Evolutionary conservation across 768 basidiomycete genomes (phyloP), one percentile per base, ranked within the genome.

Genomic region (Phylloporus sp.): DNA sequence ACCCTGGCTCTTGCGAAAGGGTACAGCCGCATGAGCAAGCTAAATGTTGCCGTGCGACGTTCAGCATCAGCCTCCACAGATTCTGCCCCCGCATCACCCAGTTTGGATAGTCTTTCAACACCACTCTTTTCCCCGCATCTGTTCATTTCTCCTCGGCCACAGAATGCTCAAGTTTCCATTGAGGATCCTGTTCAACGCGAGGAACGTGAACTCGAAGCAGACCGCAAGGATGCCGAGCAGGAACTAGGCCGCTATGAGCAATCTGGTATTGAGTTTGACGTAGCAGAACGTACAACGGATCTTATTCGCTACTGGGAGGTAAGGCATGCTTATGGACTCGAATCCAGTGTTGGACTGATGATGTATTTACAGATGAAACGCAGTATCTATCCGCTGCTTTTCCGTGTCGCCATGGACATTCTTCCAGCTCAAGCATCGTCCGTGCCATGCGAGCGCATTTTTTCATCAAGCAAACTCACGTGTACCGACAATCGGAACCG

Each of bases 361-460:
- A 12, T n/a, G 1, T n/a, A 5, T 31, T 18, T 5, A 0, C 32
- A 35, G 32, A 34, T 10, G 15, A 35, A 34, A 34, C 7, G 24
- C 5, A 6, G 7, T 15, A 22, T 41, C 20, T 70, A 54, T 50
- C 66, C 66, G 9, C 56, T 59, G 1, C 34, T 71, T 9, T 70
- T 66, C 52, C n/a, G n/a, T 2, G 39, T 63, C 34, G 67, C 69
- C 0, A 59, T 69, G 49, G 70, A 72, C 42, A 46, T 62, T 20
- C 57, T 72, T 1, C 63, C 67, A 0, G 66, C 69, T 18, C 71
- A 70, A 44, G 71, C 59, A 12, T 71, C 69, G 12, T 54, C 69
- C 11, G 70, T 71, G 0, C 68, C 67, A 22, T 71, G 63, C 42
- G 69, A 72, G 24, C 49, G 55, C 0, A 59, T 66, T 13, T 72